These are phyloP conservation scores for Saturnispora serradocipensis DNA, from an alignment of 805 yeast genomes.

Conservation along the genomic window DNA sequence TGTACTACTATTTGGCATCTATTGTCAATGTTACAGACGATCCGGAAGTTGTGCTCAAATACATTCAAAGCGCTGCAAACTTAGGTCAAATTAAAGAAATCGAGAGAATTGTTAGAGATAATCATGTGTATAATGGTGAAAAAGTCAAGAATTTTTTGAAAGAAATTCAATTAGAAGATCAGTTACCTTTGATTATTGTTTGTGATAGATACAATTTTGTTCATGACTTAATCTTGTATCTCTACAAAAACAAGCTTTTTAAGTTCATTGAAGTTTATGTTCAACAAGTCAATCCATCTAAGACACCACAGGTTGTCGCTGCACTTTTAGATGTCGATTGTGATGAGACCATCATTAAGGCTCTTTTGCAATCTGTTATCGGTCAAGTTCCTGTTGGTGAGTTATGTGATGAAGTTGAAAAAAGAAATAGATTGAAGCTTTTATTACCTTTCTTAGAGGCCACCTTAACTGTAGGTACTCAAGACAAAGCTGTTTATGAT, in stretches of 20 bases:
- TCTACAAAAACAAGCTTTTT: slow-evolving; percentile 92
- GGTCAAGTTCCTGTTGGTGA: slow-evolving; percentile 92
- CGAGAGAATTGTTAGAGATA: slow-evolving; percentile 91
- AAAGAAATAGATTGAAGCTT: slow-evolving; percentile 87
- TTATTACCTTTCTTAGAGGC: slow-evolving; percentile 89
- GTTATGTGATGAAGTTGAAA: slow-evolving; percentile 89
- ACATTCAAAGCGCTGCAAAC: slow-evolving; percentile 88
- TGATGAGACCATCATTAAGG: slow-evolving; percentile 81
- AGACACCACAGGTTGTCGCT: slow-evolving; percentile 94
- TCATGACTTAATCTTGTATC: slow-evolving; percentile 85
- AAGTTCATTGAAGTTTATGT: slow-evolving; percentile 97
- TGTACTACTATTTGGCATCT: slow-evolving; percentile 86
- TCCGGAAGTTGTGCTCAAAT: slow-evolving; percentile 90
- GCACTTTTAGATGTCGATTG: slow-evolving; percentile 96
- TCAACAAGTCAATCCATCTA: slow-evolving; percentile 93
- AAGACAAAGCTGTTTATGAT: slow-evolving; percentile 86
- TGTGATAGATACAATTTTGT: slow-evolving; percentile 88
- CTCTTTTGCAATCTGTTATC: slow-evolving; percentile 69
- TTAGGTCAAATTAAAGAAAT: slow-evolving; percentile 88
- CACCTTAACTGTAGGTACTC: slow-evolving; percentile 72
- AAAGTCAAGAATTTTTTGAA: slow-evolving; percentile 95
- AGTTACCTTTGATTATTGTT: slow-evolving; percentile 90
- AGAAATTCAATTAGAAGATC: slow-evolving; percentile 89
- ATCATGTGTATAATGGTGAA: slow-evolving; percentile 91
- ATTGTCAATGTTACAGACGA: slow-evolving; percentile 91